phyloP scores from a whole-genome alignment of 441 rosid genomes.

The Syzygium malaccense region DNA sequence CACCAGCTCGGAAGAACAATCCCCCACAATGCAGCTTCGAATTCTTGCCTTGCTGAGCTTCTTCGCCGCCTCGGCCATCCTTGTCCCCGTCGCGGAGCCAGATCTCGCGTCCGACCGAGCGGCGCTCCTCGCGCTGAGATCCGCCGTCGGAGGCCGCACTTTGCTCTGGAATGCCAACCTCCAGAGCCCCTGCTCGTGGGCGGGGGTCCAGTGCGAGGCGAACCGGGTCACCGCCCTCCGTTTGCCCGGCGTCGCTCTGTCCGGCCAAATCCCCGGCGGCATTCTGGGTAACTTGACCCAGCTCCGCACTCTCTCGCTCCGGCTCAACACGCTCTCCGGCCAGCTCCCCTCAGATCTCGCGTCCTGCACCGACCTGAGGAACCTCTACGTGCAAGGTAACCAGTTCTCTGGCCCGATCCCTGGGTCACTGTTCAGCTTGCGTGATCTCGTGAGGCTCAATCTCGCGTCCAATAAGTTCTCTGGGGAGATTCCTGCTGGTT shows the following conservation, averaged over 20 bases:
- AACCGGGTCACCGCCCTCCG: constrained; percentile 2
- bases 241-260: constrained; percentile 7
- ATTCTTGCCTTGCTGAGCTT: not conserved
- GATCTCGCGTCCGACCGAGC: constrained; percentile 12
- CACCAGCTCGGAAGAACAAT: not conserved
- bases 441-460: constrained; percentile 9
- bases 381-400: constrained; percentile 12
- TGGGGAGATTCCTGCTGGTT: constrained; percentile 3
- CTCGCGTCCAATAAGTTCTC: constrained; percentile 10
- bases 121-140: constrained; percentile 9
- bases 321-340: constrained; percentile 8
- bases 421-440: not conserved
- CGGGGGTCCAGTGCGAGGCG: constrained; percentile 1
- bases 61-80: not conserved
- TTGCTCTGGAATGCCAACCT: constrained; percentile 3
- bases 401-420: constrained; percentile 4
- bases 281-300: constrained; percentile 5
- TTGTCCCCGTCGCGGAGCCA: not conserved
- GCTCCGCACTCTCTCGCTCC: constrained; percentile 12
- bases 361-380: constrained; percentile 6
- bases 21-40: not conserved
- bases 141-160: constrained; percentile 13
- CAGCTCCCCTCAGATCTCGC: constrained; percentile 8
- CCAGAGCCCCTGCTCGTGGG: constrained; percentile 9
- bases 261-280: constrained; percentile 1